Evolutionary conservation across 228 moss, liverwort and hornwort species (phyloP).

Genomic region (Sphagnum magellanicum): DNA sequence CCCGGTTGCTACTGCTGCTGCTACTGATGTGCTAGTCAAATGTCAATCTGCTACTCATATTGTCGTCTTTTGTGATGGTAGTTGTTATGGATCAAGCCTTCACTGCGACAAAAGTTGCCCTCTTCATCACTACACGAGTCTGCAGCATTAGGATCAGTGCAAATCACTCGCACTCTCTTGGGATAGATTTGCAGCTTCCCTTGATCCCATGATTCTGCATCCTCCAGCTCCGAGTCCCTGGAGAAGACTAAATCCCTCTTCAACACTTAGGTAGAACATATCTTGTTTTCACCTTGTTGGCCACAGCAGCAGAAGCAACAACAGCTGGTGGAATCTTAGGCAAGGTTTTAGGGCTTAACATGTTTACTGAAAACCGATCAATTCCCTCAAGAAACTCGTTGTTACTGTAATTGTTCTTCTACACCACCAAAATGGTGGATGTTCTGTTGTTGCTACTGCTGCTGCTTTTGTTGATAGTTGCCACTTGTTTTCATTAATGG

Average conservation of each 20-base stretch:
- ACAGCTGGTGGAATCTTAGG: constrained; percentile 12
- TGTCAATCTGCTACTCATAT: constrained; percentile 43
- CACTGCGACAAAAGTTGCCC: constrained; percentile 18
- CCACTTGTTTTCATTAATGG: too few species aligned
- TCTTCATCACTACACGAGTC: constrained; percentile 64
- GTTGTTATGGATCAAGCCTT: constrained; percentile 3
- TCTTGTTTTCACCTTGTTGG: constrained; percentile 17
- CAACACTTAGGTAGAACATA: constrained; percentile 13
- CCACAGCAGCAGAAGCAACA: not conserved
- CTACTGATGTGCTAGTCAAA: constrained; percentile 1
- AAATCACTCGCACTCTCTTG: constrained; percentile 67
- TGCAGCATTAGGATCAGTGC: constrained; percentile 60
- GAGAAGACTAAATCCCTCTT: constrained; percentile 28
- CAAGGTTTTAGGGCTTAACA: constrained; percentile 47
- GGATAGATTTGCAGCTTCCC: constrained; percentile 27
- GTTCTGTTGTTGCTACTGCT: too few species aligned
- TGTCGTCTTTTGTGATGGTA: not conserved
- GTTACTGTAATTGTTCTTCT: too few species aligned
- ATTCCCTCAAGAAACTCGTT: too few species aligned
- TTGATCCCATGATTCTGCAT: not conserved
- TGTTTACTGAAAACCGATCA: constrained; percentile 1
- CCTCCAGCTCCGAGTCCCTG: constrained; percentile 44
- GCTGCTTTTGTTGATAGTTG: too few species aligned
- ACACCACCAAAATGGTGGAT: too few species aligned
- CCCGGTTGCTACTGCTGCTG: too few species aligned